Evolutionary conservation across 2,329 filamentous ascomycete species (phyloP), one percentile per base, ranked within the genome.

Genomic region (Capronia coronata): DNA sequence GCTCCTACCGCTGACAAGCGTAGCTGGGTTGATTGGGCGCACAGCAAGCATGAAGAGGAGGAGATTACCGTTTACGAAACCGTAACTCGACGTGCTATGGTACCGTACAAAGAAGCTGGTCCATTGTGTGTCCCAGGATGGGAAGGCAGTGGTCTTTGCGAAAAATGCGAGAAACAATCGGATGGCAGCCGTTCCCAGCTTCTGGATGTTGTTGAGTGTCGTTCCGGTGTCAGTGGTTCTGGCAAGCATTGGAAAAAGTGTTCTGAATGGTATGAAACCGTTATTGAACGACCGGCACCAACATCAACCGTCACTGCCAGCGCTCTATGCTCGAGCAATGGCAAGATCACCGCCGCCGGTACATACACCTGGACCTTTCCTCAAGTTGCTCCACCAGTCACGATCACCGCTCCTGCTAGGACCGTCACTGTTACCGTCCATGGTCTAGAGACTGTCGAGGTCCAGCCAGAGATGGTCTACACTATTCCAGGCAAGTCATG

Each of bases 361-460:
- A 49, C 43, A 11, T 56, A 56, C 32, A 56, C 53, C 14, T 56
- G 51, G 42, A 56, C 53, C 11, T 56, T 56, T 34, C 50, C 53
- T 25, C 53, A 52, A 22, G 16, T 43, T 23, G 51, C 47, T 3
- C 45, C 49, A 21, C 34, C 49, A 11, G 40, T 45, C 8, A 53
- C 51, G 5, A 46, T 53, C 18, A 50, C 46, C 2, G 47, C 46
- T 7, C 42, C 39, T 9, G 18, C 46, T 3, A 48, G 32, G 25
- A 46, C 49, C 10, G 51, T 47, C 13, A 52, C 52, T 5, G 37
- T 55, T 21, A 48, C 49, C 19, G 14, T 45, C 14, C 18, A 46
- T 2, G 49, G 44, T 14, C 27, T 30, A 23, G 37, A 30, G 19
- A 43, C 44, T 16, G 8, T 43, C 6, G 14, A 14, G 11, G 39